These are phyloP conservation scores for Epichloe coenophiala DNA, from an alignment of 2,329 filamentous ascomycete genomes.

Conservation along the genomic window DNA sequence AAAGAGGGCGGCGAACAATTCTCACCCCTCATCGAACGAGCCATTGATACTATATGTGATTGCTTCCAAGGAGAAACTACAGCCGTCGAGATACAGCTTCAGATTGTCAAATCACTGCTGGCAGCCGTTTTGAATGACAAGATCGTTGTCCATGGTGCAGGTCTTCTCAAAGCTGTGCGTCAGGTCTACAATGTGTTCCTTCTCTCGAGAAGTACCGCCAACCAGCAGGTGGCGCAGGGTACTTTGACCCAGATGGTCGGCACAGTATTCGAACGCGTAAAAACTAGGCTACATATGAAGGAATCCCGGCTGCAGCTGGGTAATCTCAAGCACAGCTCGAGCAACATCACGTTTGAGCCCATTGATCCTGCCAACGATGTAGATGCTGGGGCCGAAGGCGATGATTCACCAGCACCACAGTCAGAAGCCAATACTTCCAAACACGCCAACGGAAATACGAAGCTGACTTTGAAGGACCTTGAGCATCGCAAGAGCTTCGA, in stretches of 20 bases:
- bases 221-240: constrained; percentile 94
- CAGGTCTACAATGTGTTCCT: constrained; percentile 99
- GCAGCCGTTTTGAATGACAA: constrained; percentile 97
- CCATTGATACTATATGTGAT: constrained; percentile 98
- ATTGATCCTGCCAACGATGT: constrained; percentile 24
- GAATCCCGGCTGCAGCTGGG: constrained; percentile 54
- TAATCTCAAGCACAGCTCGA: constrained; percentile 38
- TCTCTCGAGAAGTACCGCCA: constrained; percentile 81
- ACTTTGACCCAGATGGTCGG: constrained; percentile 97
- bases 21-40: constrained; percentile 81
- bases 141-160: constrained; percentile 94
- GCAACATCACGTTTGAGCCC: constrained; percentile 38
- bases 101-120: constrained; percentile 93
- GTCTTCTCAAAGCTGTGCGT: constrained; percentile 87
- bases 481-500: constrained; percentile 57
- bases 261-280: constrained; percentile 92
- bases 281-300: constrained; percentile 73
- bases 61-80: constrained; percentile 97
- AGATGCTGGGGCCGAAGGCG: constrained; percentile 24
- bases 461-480: constrained; percentile 53
- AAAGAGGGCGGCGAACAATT: constrained; percentile 26
- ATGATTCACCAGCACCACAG: constrained; percentile 21
- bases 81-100: constrained; percentile 79
- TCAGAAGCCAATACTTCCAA: constrained; percentile 17
- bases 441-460: constrained; percentile 28